Evolutionary conservation across 2,329 filamentous ascomycete genomes (phyloP).

Genomic region (Fusarium lateritium): DNA sequence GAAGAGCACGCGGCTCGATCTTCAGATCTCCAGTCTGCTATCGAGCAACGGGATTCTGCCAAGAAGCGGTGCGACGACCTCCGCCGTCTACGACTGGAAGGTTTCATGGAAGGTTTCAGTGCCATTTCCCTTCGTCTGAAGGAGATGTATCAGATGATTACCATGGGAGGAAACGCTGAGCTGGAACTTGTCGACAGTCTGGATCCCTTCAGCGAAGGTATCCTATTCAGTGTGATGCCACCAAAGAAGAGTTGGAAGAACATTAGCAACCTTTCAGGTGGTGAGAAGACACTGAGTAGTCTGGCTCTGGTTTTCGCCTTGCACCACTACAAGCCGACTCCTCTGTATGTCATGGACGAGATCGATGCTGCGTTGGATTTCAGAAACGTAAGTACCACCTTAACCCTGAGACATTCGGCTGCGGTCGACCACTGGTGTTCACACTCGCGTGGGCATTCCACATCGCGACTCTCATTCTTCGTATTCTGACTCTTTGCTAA

Average conservation of each 20-base stretch:
- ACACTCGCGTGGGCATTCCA: slow-evolving; percentile 35
- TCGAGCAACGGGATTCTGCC: slow-evolving; percentile 83
- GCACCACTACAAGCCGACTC: slow-evolving; percentile 98
- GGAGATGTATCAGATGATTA: slow-evolving; percentile 99
- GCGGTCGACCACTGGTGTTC: slow-evolving; percentile 24
- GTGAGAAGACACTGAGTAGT: slow-evolving; percentile 96
- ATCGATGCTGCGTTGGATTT: slow-evolving; percentile 99
- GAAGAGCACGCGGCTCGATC: slow-evolving; percentile 86
- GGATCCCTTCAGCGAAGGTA: slow-evolving; percentile 97
- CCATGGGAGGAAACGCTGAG: slow-evolving; percentile 98
- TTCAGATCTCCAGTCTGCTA: slow-evolving; percentile 85
- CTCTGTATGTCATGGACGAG: slow-evolving; percentile 99
- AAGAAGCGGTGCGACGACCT: slow-evolving; percentile 96
- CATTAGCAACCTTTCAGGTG: slow-evolving; percentile 94
- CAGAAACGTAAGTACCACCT: slow-evolving; percentile 81
- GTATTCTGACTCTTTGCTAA: slow-evolving; percentile 35
- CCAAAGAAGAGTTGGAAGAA: slow-evolving; percentile 99
- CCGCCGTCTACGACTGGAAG: slow-evolving; percentile 88
- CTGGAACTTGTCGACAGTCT: slow-evolving; percentile 96
- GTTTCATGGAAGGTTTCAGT: slow-evolving; percentile 98
- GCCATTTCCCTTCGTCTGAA: slow-evolving; percentile 94
- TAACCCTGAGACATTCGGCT: slow-evolving; percentile 47
- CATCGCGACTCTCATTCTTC: slow-evolving; percentile 21
- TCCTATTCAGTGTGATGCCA: slow-evolving; percentile 98
- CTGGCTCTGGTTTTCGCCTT: slow-evolving; percentile 97